A percentile compares a stretch with the other conserved stretches of the same genome.
Evolutionary conservation across 1,284 basidiomycete species (phyloP).

Genomic region (Trametes sp.): DNA sequence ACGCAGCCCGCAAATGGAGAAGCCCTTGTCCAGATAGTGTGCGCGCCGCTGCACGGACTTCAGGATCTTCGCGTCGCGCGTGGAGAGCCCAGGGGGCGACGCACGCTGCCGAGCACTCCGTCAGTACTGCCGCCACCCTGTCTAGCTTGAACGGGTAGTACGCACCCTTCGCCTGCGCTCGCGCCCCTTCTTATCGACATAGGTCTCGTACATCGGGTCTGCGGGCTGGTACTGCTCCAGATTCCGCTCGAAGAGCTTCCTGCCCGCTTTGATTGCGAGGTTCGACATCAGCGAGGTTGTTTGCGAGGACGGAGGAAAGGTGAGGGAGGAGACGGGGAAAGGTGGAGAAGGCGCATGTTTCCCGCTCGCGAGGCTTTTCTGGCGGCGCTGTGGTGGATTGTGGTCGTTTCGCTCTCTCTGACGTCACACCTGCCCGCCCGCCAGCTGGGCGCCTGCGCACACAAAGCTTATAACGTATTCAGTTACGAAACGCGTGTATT

Average conservation of each 20-base stretch:
- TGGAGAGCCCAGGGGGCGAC: slow-evolving; percentile 80
- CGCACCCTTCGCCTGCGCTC: slow-evolving; percentile 74
- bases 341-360: slow-evolving; percentile 2
- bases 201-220: slow-evolving; percentile 85
- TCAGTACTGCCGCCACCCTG: neutral
- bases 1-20: slow-evolving; percentile 82
- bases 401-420: slow-evolving; percentile 11
- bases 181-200: slow-evolving; percentile 71
- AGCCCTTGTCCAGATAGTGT: slow-evolving; percentile 92
- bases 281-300: slow-evolving; percentile 38
- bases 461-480: neutral
- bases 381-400: slow-evolving; percentile 5
- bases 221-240: slow-evolving; percentile 70
- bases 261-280: slow-evolving; percentile 56
- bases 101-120: slow-evolving; percentile 56
- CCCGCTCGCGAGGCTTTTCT: neutral
- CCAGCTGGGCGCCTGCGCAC: neutral
- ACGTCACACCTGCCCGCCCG: slow-evolving; percentile 10
- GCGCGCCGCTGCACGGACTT: slow-evolving; percentile 81
- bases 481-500: slow-evolving; percentile 12
- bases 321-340: slow-evolving; percentile 5
- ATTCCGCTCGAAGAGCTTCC: slow-evolving; percentile 68
- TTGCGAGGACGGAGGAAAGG: neutral
- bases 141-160: slow-evolving; percentile 8
- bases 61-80: slow-evolving; percentile 80